Evolutionary conservation across 2,329 filamentous ascomycete species (phyloP).

Genomic region (Colletotrichum higginsianum): DNA sequence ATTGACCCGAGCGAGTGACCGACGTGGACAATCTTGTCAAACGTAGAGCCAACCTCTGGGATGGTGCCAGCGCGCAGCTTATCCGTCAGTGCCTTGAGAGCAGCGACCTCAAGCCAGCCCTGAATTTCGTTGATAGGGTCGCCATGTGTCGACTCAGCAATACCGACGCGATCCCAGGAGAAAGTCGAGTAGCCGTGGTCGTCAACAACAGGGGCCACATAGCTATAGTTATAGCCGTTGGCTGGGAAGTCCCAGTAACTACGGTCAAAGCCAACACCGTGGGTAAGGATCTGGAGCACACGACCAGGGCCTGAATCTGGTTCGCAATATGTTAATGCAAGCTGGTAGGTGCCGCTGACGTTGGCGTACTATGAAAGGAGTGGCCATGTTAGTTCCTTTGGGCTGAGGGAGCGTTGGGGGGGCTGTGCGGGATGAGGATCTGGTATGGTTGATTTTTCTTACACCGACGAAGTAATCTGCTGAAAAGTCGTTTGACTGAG

Average conservation of each 20-base stretch:
- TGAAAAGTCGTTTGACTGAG: constrained; percentile 65
- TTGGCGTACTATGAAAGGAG: constrained; percentile 58
- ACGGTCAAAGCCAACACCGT: constrained; percentile 57
- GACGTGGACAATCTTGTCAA: constrained; percentile 68
- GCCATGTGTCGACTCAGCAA: constrained; percentile 70
- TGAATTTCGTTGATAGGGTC: constrained; percentile 74
- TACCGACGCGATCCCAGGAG: constrained; percentile 73
- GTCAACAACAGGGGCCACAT: constrained; percentile 69
- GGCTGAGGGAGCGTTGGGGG: too few relatives aligned
- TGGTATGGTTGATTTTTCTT: constrained; percentile 40
- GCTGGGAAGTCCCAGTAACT: constrained; percentile 74
- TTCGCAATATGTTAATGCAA: constrained; percentile 73
- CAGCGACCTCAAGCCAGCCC: constrained; percentile 68
- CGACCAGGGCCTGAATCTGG: constrained; percentile 62
- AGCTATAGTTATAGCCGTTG: constrained; percentile 74
- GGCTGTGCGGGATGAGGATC: not conserved
- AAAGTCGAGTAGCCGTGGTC: constrained; percentile 71
- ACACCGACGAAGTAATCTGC: constrained; percentile 60
- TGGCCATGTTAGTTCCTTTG: not conserved
- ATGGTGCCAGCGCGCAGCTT: constrained; percentile 63
- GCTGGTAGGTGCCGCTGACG: constrained; percentile 67
- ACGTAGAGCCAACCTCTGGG: constrained; percentile 53
- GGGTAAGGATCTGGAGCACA: constrained; percentile 57
- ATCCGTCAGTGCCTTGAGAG: constrained; percentile 67
- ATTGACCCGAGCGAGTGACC: constrained; percentile 76